phyloP scores from a whole-genome alignment of 257 asterid species.

The Anisodus acutangulus region DNA sequence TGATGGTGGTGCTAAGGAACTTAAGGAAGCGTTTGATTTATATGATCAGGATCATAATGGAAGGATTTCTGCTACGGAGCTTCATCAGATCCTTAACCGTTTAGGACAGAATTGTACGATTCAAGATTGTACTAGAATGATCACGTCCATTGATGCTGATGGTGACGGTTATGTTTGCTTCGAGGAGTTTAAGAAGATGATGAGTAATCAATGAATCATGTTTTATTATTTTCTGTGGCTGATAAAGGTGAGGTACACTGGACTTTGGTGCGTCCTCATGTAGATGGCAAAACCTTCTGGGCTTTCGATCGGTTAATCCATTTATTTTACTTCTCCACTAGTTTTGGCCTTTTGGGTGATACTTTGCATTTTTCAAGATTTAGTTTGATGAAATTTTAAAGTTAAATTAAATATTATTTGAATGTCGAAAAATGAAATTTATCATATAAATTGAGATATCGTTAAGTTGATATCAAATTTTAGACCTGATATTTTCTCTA shows the following conservation, averaged over 20 bases:
- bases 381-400: too few relatives aligned
- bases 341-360: too few relatives aligned
- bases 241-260: neutral
- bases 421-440: too few relatives aligned
- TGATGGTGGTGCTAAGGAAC: conserved; percentile 56
- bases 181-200: conserved; percentile 78
- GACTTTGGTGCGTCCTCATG: neutral
- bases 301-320: too few relatives aligned
- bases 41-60: conserved; percentile 89
- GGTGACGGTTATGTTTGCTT: conserved; percentile 83
- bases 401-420: too few relatives aligned
- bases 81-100: conserved; percentile 71
- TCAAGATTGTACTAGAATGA: conserved; percentile 73
- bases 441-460: too few relatives aligned
- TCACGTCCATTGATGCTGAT: conserved; percentile 70
- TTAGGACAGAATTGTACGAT: conserved; percentile 71
- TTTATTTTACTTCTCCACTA: too few relatives aligned
- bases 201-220: conserved; percentile 47
- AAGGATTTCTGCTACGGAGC: conserved; percentile 71
- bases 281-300: neutral
- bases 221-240: neutral
- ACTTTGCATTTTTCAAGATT: too few relatives aligned
- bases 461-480: too few relatives aligned
- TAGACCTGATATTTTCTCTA: too few relatives aligned
- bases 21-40: conserved; percentile 74